These are phyloP conservation scores for Aspergillus spinulosporus DNA, from an alignment of 2,329 filamentous ascomycete species.

Conservation along the genomic window DNA sequence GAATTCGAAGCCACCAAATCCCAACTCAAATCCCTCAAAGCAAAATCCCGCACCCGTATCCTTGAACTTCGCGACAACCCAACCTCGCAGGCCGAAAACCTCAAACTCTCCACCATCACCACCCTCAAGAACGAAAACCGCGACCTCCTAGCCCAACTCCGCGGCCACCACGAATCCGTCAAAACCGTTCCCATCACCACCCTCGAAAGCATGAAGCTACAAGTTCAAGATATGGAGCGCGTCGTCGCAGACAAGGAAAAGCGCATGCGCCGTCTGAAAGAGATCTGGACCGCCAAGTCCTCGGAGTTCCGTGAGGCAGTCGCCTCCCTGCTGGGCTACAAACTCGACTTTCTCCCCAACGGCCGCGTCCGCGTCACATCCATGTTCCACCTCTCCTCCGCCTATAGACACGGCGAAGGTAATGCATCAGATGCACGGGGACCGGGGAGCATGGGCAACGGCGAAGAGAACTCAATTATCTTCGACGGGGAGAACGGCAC, in stretches of 20 bases:
- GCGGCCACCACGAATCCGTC: constrained; percentile 49
- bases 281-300: constrained; percentile 89
- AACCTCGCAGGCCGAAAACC: constrained; percentile 77
- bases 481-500: constrained; percentile 93
- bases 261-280: constrained; percentile 78
- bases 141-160: constrained; percentile 73
- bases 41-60: constrained; percentile 74
- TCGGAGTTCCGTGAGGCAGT: constrained; percentile 95
- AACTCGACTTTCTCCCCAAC: constrained; percentile 94
- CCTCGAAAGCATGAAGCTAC: constrained; percentile 71
- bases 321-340: constrained; percentile 88
- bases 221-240: constrained; percentile 71
- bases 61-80: constrained; percentile 90
- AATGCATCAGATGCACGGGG: constrained; percentile 61
- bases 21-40: constrained; percentile 68
- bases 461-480: constrained; percentile 62
- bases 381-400: constrained; percentile 71
- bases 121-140: constrained; percentile 80
- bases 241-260: constrained; percentile 72
- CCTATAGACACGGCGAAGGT: constrained; percentile 48
- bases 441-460: constrained; percentile 46
- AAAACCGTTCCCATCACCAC: constrained; percentile 74
- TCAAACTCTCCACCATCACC: constrained; percentile 77
- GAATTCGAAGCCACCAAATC: constrained; percentile 71
- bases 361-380: constrained; percentile 90